Conservation (phyloP, 2,329 filamentous ascomycete genomes). For the Penicillium occitanis region DNA sequence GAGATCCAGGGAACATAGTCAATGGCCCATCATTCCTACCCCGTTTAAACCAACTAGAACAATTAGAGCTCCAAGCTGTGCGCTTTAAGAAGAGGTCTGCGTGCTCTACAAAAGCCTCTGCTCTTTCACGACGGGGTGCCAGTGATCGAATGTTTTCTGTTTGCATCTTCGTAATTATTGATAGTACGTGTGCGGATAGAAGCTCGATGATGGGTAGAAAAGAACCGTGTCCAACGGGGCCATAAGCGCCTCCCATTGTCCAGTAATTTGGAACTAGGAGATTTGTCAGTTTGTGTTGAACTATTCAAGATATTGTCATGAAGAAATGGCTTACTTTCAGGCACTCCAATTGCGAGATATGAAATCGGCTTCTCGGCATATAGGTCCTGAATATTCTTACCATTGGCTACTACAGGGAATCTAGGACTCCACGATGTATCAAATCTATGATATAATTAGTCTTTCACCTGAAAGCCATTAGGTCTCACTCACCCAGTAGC, state of each 20-base stretch:
- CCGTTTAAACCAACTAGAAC: conserved; percentile 39
- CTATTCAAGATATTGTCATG: no score
- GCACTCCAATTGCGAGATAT: no score
- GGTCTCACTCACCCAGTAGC: neutral
- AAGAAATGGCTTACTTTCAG: no score
- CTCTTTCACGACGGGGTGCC: conserved; percentile 34
- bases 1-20: conserved; percentile 41
- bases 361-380: no score
- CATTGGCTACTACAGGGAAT: no score
- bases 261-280: conserved; percentile 43
- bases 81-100: conserved; percentile 43
- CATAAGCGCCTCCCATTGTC: conserved; percentile 45
- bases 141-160: conserved; percentile 45
- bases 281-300: no score
- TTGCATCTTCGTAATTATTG: conserved; percentile 42
- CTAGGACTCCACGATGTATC: no score
- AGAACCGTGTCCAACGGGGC: conserved; percentile 41
- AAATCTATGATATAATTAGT: no score
- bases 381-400: no score
- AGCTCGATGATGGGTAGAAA: conserved; percentile 45
- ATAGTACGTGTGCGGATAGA: conserved; percentile 43
- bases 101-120: conserved; percentile 40
- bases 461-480: no score
- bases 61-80: conserved; percentile 38
- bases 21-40: conserved; percentile 32